Evolutionary conservation across 805 yeast genomes (phyloP), one percentile per base, ranked within the genome.

Genomic region (Hemisphaericaspora nanyangensis): DNA sequence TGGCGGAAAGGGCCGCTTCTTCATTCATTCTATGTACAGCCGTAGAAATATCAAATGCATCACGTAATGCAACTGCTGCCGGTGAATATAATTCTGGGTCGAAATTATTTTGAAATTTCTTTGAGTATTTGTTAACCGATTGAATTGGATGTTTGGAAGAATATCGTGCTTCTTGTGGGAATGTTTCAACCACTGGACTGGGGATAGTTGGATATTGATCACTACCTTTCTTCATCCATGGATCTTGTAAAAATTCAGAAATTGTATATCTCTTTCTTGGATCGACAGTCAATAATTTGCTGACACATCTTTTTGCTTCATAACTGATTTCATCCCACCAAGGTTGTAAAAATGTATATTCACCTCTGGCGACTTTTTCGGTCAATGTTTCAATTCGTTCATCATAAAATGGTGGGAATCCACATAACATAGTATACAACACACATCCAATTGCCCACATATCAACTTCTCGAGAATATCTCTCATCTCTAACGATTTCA

Each of bases 361-460:
- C 84, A 27, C 93, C 95, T 43, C 67, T 68, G n/a, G 90, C 86
- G 17, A 85, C 90, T 50, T 85, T 83, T 47, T 78, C 83, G 4
- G 95, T 85, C 43, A 85, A 69, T 2, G 74, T 70, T 43, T 83
- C 90, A 44, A 82, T 82, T 43, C 80, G 67, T 54, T 85, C 93
- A 55, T 87, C 95, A 61, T 89, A 93, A 56, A 93, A 93, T 5
- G 99, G 99, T 1, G 99, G 99, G 64, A 93, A 93, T 3, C 99
- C 99, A 66, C 98, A 93, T 26, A 93, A 67, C 31, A 93, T 68
- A 0, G 98, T 93, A 57, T 93, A 93, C 39, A 93, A 65, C 0
- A 93, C 96, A 65, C 99, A 93, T 0, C 99, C 99, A 39, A 93
- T 70, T 5, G 97, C 97, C 99, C 99, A 93, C 93, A 93, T 87